Percentiles rank a stretch among this genome's conserved stretches.
These are phyloP conservation scores for Xylaria polymorpha DNA, from an alignment of 2,329 filamentous ascomycete genomes.

Conservation along the genomic window DNA sequence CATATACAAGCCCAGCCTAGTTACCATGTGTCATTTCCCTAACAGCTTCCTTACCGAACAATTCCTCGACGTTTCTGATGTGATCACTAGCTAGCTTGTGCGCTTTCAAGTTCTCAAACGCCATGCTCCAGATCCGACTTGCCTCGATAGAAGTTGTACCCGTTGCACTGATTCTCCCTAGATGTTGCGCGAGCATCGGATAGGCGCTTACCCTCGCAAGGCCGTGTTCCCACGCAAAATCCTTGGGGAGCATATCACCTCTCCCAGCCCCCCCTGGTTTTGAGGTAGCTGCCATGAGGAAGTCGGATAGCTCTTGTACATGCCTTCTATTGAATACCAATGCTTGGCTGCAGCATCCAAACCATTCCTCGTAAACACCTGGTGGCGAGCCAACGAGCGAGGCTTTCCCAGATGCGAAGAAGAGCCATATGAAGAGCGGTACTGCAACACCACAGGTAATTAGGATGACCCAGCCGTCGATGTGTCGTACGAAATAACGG, in stretches of 20 bases:
- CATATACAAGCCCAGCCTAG: neutral
- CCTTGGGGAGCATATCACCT: conserved; percentile 49
- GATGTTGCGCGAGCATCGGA: conserved; percentile 51
- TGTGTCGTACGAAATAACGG: conserved; percentile 41
- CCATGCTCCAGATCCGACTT: conserved; percentile 50
- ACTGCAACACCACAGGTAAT: conserved; percentile 47
- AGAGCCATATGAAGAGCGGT: conserved; percentile 48
- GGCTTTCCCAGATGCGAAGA: conserved; percentile 50
- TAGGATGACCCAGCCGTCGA: conserved; percentile 48
- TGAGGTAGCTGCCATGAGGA: conserved; percentile 40
- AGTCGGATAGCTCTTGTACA: conserved; percentile 42
- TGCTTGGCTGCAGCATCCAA: conserved; percentile 51
- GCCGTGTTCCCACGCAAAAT: conserved; percentile 48
- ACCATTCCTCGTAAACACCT: conserved; percentile 49
- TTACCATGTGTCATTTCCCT: conserved; percentile 18
- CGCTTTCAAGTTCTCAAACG: conserved; percentile 47
- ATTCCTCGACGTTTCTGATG: conserved; percentile 40
- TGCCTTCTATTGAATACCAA: conserved; percentile 48
- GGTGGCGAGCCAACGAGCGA: conserved; percentile 44
- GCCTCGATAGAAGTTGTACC: conserved; percentile 49
- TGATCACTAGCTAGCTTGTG: conserved; percentile 42
- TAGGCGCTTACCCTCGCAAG: conserved; percentile 49
- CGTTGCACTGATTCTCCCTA: conserved; percentile 47
- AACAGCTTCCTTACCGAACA: conserved; percentile 42
- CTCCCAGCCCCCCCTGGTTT: conserved; percentile 41